Evolutionary conservation across 1,139 yeast genomes (phyloP), one percentile per base, ranked within the genome.

Genomic region (Scheffersomyces insectosa): DNA sequence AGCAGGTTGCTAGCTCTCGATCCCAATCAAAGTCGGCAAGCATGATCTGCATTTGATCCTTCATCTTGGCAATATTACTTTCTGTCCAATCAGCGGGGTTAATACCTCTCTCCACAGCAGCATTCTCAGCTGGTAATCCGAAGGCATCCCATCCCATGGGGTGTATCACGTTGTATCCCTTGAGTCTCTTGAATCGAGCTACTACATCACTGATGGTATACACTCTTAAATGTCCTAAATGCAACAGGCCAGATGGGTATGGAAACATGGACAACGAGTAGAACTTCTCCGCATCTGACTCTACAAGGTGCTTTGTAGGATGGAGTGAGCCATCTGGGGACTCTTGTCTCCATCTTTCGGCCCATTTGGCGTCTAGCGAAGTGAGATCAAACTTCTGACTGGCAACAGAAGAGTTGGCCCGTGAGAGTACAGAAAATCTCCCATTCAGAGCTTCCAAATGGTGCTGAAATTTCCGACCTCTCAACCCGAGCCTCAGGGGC

Each of bases 81-180:
- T 70, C 72, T 0, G 99, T 93, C 99, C 99, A 93, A 0, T 66
- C 75, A 0, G 81, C 79, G 0, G 99, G 97, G 50, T 82, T 82
- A 12, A 88, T 75, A 0, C 83, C 83, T 49, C 96, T 70, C 60
- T 91, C 97, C 28, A 88, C 83, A 0, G 99, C 99, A 0, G 99
- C 99, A 64, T 93, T 93, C 60, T 93, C 99, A 0, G 99, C 99
- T 0, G 99, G 99, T 33, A 93, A 72, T 0, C 99, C 99, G 72
- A 93, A 93, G 0, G 98, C 96, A 70, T 93, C 99, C 97, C 98
- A 93, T 0, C 99, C 99, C 96, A 93, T 91, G 0, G 99, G 97
- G 60, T 93, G 96, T 5, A 91, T 75, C 13, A 91, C 97, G 36
- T 83, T 70, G 50, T 75, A 79, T 0, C 97, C 97, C 44, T 77